Conservation (phyloP, 2,329 filamentous ascomycete genomes). For the Salinomyces thailandicus region DNA sequence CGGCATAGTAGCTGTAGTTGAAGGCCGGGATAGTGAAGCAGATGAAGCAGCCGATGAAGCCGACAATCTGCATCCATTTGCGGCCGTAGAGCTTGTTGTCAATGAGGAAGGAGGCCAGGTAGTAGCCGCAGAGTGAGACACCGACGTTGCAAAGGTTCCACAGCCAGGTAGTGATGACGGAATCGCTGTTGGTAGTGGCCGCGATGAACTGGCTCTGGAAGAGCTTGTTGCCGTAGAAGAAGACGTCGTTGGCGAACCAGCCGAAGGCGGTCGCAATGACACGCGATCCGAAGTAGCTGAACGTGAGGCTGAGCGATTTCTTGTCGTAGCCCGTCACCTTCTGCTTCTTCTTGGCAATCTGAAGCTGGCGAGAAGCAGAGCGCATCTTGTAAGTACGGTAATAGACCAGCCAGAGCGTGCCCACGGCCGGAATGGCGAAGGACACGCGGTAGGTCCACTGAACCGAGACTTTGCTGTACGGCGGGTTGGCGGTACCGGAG, state of each 20-base stretch:
- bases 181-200: conserved; percentile 49
- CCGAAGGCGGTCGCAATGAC: conserved; percentile 74
- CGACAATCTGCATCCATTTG: conserved; percentile 91
- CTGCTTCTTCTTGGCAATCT: conserved; percentile 70
- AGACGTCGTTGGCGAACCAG: conserved; percentile 93
- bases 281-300: conserved; percentile 75
- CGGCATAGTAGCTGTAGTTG: conserved; percentile 74
- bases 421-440: conserved; percentile 81
- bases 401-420: conserved; percentile 90
- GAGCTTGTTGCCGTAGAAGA: conserved; percentile 99
- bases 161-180: conserved; percentile 73
- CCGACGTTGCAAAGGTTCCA: conserved; percentile 90
- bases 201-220: conserved; percentile 87
- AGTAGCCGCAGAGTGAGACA: conserved; percentile 80
- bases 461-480: conserved; percentile 65
- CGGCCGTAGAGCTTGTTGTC: conserved; percentile 95
- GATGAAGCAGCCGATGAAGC: conserved; percentile 87
- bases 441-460: conserved; percentile 90
- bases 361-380: conserved; percentile 71
- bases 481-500: conserved; percentile 61
- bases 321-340: conserved; percentile 88
- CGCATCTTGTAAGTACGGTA: conserved; percentile 94
- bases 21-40: conserved; percentile 89
- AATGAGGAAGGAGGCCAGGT: conserved; percentile 76
- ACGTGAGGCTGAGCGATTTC: conserved; percentile 67